Conservation (phyloP, 768 basidiomycete genomes). For the Tulasnella sp. region DNA sequence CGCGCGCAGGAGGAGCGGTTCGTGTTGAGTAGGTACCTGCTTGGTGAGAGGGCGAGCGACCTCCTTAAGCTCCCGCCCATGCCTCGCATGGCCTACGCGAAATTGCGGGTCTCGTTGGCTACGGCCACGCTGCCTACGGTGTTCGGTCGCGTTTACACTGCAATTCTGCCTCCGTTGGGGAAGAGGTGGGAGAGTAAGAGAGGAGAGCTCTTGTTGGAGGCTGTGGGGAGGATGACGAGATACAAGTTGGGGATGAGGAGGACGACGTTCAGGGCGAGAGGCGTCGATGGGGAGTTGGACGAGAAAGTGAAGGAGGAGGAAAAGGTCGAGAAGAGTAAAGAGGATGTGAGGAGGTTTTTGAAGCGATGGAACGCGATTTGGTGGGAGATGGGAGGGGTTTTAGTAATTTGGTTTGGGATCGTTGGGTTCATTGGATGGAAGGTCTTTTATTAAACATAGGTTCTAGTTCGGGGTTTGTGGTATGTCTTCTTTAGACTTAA, state of each 20-base stretch:
- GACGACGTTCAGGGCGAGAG: not conserved
- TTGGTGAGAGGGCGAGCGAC: not conserved
- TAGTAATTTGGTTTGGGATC: not conserved
- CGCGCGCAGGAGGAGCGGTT: not conserved
- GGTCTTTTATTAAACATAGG: not conserved
- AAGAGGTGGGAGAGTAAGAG: not conserved
- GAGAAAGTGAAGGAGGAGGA: not conserved
- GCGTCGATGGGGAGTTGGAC: not conserved
- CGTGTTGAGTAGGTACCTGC: not conserved
- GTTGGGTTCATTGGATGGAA: not conserved
- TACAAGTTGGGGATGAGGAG: conserved; percentile 1
- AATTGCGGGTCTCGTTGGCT: not conserved
- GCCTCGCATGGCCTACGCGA: not conserved
- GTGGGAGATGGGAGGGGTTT: not conserved
- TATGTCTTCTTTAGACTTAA: too few relatives aligned
- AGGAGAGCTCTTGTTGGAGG: not conserved
- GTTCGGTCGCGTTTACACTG: not conserved
- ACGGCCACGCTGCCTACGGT: not conserved
- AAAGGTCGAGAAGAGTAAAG: not conserved
- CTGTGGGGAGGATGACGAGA: not conserved
- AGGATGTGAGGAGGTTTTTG: not conserved
- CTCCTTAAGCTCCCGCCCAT: not conserved
- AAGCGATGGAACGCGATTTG: not conserved
- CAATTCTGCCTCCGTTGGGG: not conserved
- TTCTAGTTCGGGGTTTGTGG: too few relatives aligned